These are phyloP conservation scores for Lasiosphaeriaceae sp. DNA, from an alignment of 495 filamentous ascomycete species.

Conservation along the genomic window DNA sequence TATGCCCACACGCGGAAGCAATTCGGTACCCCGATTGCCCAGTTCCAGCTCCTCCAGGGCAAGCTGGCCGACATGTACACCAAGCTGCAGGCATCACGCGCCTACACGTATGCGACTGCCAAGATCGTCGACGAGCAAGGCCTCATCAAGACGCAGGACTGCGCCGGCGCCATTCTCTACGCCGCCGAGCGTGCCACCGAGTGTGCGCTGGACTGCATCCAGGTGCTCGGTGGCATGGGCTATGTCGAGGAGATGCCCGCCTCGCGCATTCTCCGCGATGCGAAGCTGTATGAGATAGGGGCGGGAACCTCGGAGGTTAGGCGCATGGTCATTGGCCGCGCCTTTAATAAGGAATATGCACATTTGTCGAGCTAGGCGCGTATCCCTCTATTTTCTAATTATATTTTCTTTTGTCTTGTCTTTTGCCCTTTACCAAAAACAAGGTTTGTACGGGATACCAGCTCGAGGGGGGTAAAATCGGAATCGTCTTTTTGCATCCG, in stretches of 20 bases:
- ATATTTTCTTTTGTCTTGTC: not conserved
- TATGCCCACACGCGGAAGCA: conserved; percentile 88
- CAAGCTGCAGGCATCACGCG: conserved; percentile 73
- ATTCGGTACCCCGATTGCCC: conserved; percentile 81
- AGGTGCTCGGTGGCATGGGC: conserved; percentile 91
- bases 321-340: conserved; percentile 89
- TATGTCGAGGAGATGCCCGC: conserved; percentile 95
- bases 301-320: conserved; percentile 93
- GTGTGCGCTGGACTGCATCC: conserved; percentile 83
- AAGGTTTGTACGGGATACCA: too few relatives aligned
- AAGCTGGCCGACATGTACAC: conserved; percentile 98
- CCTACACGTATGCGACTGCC: conserved; percentile 80
- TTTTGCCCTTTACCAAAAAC: too few relatives aligned
- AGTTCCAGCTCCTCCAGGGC: conserved; percentile 91
- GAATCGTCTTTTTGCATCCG: too few relatives aligned
- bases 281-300: conserved; percentile 90
- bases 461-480: too few relatives aligned
- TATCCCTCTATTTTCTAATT: not conserved
- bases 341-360: conserved; percentile 87
- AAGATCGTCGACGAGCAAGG: conserved; percentile 68
- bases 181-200: conserved; percentile 92
- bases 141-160: conserved; percentile 78
- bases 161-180: conserved; percentile 90
- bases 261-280: conserved; percentile 77
- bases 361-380: conserved; percentile 28